Base-by-base conservation (phyloP, 139 green algal species). In the Picocystis salinarum region DNA sequence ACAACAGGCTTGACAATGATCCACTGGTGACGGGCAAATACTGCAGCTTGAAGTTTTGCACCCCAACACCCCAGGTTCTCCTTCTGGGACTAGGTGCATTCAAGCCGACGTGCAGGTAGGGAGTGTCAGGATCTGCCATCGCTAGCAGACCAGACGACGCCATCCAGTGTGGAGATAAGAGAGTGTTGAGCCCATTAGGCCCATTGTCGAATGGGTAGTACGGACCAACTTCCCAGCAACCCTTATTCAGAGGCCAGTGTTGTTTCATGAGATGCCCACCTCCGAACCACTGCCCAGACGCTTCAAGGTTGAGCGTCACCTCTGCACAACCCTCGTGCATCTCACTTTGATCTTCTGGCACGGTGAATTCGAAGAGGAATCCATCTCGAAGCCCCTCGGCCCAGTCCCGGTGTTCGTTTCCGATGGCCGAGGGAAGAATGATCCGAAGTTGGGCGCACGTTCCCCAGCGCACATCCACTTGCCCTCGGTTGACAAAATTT, bases 151-250 rank as follows among this genome's bases (percentile, higher is more conserved):
- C 70, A 11, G 33, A 28, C 39, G 42, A 61, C 12, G 69, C 76
- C 27, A 80, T 52, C 67, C 67, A 80, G 22, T 77, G 63, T 5
- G 52, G 19, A 6, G 39, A 45, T 9, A 64, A 31, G 17, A 80
- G 49, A 4, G 60, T 80, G 64, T 77, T 77, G 6, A 64, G 34
- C 11, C 70, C 70, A 39, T 69, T 75, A 5, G 69, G 68, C 1
- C 70, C 70, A 56, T 77, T 74, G 51, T 80, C 70, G 42, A 75
- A 75, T 11, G 70, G 61, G 36, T 69, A 67, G 25, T 57, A 72
- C 13, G 70, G 70, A 10, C 64, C 63, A 3, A 71, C 42, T 36
- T 79, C 70, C 36, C 62, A 57, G n/a, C 42, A 42, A 7, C 47
- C 70, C 9, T 44, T 18, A 34, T 80, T 68, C 12, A 77, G 46